A percentile compares a stretch with the other conserved stretches of the same genome.
phyloP scores from a whole-genome alignment of 331 rosid genomes.

The Phaseolus coccineus region DNA sequence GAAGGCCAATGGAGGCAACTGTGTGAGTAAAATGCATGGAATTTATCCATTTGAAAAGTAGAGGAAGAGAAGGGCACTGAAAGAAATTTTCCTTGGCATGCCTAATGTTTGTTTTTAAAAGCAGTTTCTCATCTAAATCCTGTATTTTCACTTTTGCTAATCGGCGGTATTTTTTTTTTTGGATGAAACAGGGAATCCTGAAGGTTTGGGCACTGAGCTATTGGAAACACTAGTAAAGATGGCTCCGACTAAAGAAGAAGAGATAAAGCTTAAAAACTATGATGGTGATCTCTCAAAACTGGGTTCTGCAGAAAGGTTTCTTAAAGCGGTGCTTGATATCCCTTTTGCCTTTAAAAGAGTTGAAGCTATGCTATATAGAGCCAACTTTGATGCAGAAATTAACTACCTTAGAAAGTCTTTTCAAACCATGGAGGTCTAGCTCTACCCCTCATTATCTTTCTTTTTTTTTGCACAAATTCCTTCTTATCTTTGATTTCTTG shows the following conservation, averaged over 20 bases:
- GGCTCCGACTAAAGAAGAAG: conserved; percentile 99
- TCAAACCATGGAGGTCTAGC: conserved; percentile 83
- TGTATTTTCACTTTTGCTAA: conserved; percentile 23
- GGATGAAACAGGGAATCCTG: conserved; percentile 76
- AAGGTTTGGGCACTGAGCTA: conserved; percentile 91
- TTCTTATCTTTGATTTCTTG: conserved; percentile 40
- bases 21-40: neutral
- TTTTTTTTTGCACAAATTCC: neutral
- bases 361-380: conserved; percentile 97
- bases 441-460: neutral
- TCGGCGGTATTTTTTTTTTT: conserved; percentile 29
- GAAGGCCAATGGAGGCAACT: neutral
- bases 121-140: conserved; percentile 10
- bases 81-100: neutral
- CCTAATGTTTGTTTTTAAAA: conserved; percentile 12
- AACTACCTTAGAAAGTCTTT: conserved; percentile 88
- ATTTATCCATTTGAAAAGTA: neutral
- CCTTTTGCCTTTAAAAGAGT: conserved; percentile 94
- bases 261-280: conserved; percentile 82
- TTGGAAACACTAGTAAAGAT: conserved; percentile 97
- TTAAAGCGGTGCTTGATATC: conserved; percentile 85
- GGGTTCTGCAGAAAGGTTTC: conserved; percentile 95
- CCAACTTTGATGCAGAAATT: conserved; percentile 93
- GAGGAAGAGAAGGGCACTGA: neutral
- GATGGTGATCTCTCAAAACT: conserved; percentile 81